phyloP scores from a whole-genome alignment of 139 green algal genomes.

The Chlorella sp. region DNA sequence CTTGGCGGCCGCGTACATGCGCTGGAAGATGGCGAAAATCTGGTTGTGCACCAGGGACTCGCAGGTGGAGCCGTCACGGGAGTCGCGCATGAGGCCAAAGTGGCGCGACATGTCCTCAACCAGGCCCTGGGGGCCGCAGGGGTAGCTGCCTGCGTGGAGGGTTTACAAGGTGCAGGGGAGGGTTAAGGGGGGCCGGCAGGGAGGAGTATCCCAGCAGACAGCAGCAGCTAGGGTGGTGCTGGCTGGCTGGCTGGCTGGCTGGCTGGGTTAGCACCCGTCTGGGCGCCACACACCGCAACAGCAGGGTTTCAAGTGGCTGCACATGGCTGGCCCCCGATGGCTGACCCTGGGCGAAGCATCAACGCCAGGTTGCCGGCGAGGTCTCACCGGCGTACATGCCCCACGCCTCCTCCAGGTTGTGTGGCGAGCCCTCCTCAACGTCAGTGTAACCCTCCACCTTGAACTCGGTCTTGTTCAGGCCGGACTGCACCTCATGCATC shows the following conservation, averaged over 20 bases:
- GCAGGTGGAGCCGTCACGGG: not conserved
- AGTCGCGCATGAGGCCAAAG: not conserved
- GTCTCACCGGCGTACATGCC: not conserved
- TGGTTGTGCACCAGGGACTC: not conserved
- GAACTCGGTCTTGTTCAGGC: constrained; percentile 12
- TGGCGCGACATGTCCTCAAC: not conserved
- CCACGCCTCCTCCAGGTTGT: constrained; percentile 18
- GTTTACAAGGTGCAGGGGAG: not conserved
- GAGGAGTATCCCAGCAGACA: no score
- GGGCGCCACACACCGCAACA: no score
- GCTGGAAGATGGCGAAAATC: not conserved
- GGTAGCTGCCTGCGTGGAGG: not conserved
- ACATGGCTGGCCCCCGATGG: no score
- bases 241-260: no score
- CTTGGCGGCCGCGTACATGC: not conserved
- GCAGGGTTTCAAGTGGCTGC: no score
- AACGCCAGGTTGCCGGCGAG: not conserved
- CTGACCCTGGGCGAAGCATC: no score
- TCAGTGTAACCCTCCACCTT: not conserved
- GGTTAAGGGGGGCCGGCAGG: no score
- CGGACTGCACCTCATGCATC: constrained; percentile 17
- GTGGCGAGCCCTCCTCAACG: not conserved
- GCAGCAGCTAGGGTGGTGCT: no score
- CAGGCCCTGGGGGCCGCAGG: not conserved
- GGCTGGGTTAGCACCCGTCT: no score